Evolutionary conservation across 2,329 filamentous ascomycete genomes (phyloP), one percentile per base, ranked within the genome.

Genomic region (Scorias spongiosa): DNA sequence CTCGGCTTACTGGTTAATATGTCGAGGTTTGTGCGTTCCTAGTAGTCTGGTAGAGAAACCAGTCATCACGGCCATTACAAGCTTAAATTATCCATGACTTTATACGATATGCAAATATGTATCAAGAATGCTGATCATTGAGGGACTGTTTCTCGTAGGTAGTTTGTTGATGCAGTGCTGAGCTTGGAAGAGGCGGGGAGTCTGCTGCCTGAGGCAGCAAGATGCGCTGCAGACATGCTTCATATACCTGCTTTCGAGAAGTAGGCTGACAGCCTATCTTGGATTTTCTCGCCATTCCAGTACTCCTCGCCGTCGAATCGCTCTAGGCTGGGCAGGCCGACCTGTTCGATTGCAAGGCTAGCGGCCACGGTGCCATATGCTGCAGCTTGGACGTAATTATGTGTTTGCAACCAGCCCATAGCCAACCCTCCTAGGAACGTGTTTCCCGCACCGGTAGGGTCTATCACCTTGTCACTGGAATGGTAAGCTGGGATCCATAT

Each of bases 351-450:
- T 10, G 48, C 49, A 39, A 58, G 55, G 39, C 53, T 56, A 12
- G 54, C 54, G 11, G 52, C 55, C 9, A 57, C 52, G 11, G 44
- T 46, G 5, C 54, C 54, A 39, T 51, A 56, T 14, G 29, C 46
- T 5, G 53, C 53, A 29, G 55, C 56, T 34, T 48, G 44, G 2
- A 46, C 32, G 32, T 47, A 49, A 42, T 45, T 44, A 2, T 47
- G 42, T 20, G 48, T 52, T 44, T 51, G 45, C 45, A 51, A 48
- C 37, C 45, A 53, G 5, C 53, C 55, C 5, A 56, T 47, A 8
- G 49, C 49, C 32, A 55, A 53, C n/a, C 48, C 55, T 9, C 56
- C 56, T 2, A 57, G 47, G 40, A 58, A 58, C 2, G 54, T 50
- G 44, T 57, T 57, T 1, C 55, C 55, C 12, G 51, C 54, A 6